Evolutionary conservation across 2,329 filamentous ascomycete species (phyloP), one percentile per base, ranked within the genome.

Genomic region (Triangularia verruculosa): DNA sequence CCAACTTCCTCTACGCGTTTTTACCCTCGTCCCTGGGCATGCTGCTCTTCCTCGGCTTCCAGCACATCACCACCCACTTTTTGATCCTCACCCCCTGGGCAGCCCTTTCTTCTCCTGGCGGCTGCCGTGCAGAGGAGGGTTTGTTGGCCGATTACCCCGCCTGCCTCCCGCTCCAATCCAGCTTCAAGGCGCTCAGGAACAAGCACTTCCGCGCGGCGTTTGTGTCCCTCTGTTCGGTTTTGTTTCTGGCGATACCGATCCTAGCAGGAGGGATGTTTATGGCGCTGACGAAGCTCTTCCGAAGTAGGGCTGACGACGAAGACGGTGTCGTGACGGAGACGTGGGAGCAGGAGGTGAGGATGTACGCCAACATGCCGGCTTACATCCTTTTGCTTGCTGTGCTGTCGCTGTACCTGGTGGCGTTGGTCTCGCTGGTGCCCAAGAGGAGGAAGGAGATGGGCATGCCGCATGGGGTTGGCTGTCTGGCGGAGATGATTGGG

Each of bases 1-100:
- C 92, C 57, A 92, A 97, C 76, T 97, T 97, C 77, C 78, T 97
- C 58, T 97, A 93, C 79, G 87, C 85, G 65, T 92, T 93, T 75
- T 62, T 93, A 22, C 90, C 91, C 0, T 85, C 88, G 2, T 69
- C 90, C 0, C 73, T 93, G 27, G 91, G 88, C 4, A 85, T 88
- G 71, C 68, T 90, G 15, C 77, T 91, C 57, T 90, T 89, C 73
- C 82, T 92, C 54, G 74, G 83, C 58, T 88, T 91, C 74, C 84
- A 90, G 66, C 82, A 84, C 30, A 76, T 92, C 62, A 90, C 93
- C 71, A 81, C 86, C 72, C 80, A 83, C 1, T 73, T 92, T 64
- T 86, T 89, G 60, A 80, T 87, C 30, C 81, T 92, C 2, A 84
- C 88, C 68, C 89, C 90, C 0, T 93, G 89, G 84, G 86, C 83